A percentile compares a stretch with the other conserved stretches of the same genome.
phyloP scores from a whole-genome alignment of 352 stramenopile species.

The Globisporangium polare region DNA sequence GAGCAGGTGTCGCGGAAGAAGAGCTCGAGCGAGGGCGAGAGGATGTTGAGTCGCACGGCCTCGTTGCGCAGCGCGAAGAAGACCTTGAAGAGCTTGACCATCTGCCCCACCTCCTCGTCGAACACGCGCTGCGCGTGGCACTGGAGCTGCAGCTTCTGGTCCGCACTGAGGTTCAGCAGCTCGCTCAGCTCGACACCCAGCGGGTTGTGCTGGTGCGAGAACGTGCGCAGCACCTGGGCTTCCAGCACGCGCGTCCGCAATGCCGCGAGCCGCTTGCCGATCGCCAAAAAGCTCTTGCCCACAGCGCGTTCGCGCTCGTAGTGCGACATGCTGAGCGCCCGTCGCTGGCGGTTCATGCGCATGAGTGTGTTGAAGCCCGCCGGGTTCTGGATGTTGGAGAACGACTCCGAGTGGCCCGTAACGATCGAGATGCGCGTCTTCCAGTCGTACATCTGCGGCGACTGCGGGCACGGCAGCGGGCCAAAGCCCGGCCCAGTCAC shows the following conservation, averaged over 20 bases:
- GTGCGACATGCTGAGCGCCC: slow-evolving; percentile 43
- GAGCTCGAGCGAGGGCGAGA: slow-evolving; percentile 63
- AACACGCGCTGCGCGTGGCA: slow-evolving; percentile 60
- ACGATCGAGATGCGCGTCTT: slow-evolving; percentile 60
- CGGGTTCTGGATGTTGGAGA: slow-evolving; percentile 68
- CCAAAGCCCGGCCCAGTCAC: slow-evolving; percentile 46
- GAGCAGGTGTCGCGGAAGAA: slow-evolving; percentile 67
- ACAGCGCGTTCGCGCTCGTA: slow-evolving; percentile 45
- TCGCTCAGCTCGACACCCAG: slow-evolving; percentile 38
- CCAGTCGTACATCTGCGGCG: slow-evolving; percentile 57
- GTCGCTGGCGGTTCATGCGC: slow-evolving; percentile 67
- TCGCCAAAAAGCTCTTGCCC: slow-evolving; percentile 55
- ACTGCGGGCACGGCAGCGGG: slow-evolving; percentile 36
- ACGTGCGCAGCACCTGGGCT: slow-evolving; percentile 54
- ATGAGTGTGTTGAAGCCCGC: slow-evolving; percentile 66
- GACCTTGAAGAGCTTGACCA: slow-evolving; percentile 77
- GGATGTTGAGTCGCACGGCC: slow-evolving; percentile 56
- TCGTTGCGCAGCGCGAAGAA: slow-evolving; percentile 70
- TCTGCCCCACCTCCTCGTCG: slow-evolving; percentile 49
- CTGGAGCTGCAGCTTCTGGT: slow-evolving; percentile 65
- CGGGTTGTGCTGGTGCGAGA: slow-evolving; percentile 28
- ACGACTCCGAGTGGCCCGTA: slow-evolving; percentile 57
- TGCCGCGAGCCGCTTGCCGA: slow-evolving; percentile 47
- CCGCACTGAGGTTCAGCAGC: slow-evolving; percentile 40
- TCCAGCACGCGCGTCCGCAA: slow-evolving; percentile 61